Evolutionary conservation across 2,329 filamentous ascomycete genomes (phyloP).

Genomic region (Daldinia sp.): DNA sequence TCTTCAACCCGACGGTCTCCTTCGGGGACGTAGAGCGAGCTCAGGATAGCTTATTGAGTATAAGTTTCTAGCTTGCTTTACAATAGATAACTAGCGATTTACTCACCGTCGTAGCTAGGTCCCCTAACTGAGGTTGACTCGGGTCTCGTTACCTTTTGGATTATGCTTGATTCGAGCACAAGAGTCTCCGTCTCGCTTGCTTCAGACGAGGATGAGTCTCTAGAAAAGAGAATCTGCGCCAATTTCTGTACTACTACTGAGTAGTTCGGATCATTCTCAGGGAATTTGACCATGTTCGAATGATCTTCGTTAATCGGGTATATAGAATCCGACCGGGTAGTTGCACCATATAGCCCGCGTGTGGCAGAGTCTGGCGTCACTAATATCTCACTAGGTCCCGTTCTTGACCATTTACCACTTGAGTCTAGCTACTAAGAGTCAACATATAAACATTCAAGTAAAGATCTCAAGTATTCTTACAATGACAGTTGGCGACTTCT

Average conservation of each 20-base stretch:
- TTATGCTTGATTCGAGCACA: slow-evolving; percentile 3
- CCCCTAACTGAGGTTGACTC: neutral
- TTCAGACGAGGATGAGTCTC: neutral
- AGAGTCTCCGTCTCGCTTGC: neutral
- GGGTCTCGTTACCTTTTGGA: neutral
- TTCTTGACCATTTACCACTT: slow-evolving; percentile 27
- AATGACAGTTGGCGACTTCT: slow-evolving; percentile 35
- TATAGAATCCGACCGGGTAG: neutral
- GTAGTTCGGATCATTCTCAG: slow-evolving; percentile 23
- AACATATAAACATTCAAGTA: neutral
- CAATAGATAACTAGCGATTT: neutral
- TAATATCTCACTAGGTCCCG: slow-evolving; percentile 34
- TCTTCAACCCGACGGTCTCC: slow-evolving; percentile 21
- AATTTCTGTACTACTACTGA: slow-evolving; percentile 14
- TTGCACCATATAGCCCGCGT: slow-evolving; percentile 25
- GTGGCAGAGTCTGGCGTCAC: slow-evolving; percentile 45
- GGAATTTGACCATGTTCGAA: slow-evolving; percentile 48
- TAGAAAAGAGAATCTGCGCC: neutral
- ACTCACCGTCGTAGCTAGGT: neutral
- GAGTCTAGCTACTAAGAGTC: slow-evolving; percentile 20
- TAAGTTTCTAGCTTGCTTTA: neutral
- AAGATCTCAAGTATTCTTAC: slow-evolving; percentile 33
- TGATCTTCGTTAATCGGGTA: slow-evolving; percentile 45
- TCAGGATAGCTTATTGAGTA: slow-evolving; percentile 19
- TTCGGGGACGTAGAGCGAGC: slow-evolving; percentile 15